phyloP scores from a whole-genome alignment of 352 stramenopile species.

The Globisporangium cylindrosporum region DNA sequence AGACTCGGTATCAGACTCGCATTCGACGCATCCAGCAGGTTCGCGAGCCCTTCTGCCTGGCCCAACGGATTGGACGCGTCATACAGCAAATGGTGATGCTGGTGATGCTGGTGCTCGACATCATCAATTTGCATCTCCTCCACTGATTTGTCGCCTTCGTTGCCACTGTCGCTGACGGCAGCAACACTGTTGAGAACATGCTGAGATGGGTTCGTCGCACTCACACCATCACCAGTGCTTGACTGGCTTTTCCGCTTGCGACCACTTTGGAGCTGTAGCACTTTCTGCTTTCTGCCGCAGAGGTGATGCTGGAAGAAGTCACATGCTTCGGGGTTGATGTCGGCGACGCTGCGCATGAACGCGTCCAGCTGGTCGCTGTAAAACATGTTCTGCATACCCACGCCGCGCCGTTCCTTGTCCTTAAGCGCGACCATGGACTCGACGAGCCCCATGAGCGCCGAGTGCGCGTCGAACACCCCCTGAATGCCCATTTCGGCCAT shows the following conservation, averaged over 20 bases:
- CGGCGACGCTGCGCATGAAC: conserved; percentile 62
- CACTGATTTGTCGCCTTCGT: neutral
- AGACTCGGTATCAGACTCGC: conserved; percentile 41
- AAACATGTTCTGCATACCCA: conserved; percentile 80
- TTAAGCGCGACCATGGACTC: conserved; percentile 75
- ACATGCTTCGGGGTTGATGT: conserved; percentile 54
- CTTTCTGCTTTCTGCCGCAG: conserved; percentile 53
- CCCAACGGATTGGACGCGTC: conserved; percentile 12
- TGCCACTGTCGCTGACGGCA: neutral
- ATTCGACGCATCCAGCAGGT: conserved; percentile 28
- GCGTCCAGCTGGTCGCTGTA: conserved; percentile 63
- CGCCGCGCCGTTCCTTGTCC: conserved; percentile 70
- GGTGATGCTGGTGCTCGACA: conserved; percentile 4
- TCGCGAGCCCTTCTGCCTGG: conserved; percentile 18
- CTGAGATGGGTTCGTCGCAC: neutral
- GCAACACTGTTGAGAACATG: neutral
- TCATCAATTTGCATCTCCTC: conserved; percentile 11
- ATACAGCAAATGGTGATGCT: conserved; percentile 21
- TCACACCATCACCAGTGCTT: neutral
- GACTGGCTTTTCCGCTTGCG: conserved; percentile 31
- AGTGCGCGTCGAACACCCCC: conserved; percentile 55
- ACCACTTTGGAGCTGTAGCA: conserved; percentile 19
- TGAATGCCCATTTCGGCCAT: conserved; percentile 68
- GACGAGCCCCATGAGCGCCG: conserved; percentile 57
- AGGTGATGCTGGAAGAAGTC: conserved; percentile 75